phyloP scores from a whole-genome alignment of 768 basidiomycete species.

The Boletus huronensis region DNA sequence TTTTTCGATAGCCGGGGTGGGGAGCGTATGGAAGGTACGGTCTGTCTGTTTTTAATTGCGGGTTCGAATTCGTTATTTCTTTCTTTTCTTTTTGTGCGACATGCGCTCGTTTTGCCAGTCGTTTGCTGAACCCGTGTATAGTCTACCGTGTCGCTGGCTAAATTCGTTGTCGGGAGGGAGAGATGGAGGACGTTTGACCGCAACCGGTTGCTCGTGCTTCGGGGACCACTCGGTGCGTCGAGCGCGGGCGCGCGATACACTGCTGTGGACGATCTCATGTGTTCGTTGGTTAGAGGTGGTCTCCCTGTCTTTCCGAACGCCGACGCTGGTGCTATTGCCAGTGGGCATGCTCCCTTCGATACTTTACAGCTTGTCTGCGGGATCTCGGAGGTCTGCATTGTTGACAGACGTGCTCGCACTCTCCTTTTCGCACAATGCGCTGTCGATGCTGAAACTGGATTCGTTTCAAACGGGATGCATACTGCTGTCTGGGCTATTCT shows the following conservation, averaged over 20 bases:
- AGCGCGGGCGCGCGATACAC: background rate
- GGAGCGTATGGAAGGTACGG: slow-evolving; percentile 61
- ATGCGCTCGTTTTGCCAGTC: background rate
- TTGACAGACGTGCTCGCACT: slow-evolving; percentile 75
- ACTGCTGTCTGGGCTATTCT: slow-evolving; percentile 77
- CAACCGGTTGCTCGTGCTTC: slow-evolving; percentile 42
- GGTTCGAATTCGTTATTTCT: background rate
- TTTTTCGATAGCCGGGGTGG: slow-evolving; percentile 61
- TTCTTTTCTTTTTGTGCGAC: too few relatives aligned
- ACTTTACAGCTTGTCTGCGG: slow-evolving; percentile 51
- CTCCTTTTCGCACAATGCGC: slow-evolving; percentile 77
- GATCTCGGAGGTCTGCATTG: slow-evolving; percentile 55
- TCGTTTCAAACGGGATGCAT: slow-evolving; percentile 85
- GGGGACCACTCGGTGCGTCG: slow-evolving; percentile 44
- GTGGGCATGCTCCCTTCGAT: slow-evolving; percentile 62
- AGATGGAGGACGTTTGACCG: slow-evolving; percentile 59
- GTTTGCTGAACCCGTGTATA: slow-evolving; percentile 19
- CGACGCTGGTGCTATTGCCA: slow-evolving; percentile 54
- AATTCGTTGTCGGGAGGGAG: slow-evolving; percentile 45
- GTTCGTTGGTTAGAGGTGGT: slow-evolving; percentile 29
- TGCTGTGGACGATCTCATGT: slow-evolving; percentile 3
- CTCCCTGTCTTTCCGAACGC: slow-evolving; percentile 51
- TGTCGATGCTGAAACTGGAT: slow-evolving; percentile 79
- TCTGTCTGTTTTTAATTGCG: background rate
- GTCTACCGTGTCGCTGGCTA: slow-evolving; percentile 51